Evolutionary conservation across 495 filamentous ascomycete genomes (phyloP), one percentile per base, ranked within the genome.

Genomic region (Apodospora peruviana): DNA sequence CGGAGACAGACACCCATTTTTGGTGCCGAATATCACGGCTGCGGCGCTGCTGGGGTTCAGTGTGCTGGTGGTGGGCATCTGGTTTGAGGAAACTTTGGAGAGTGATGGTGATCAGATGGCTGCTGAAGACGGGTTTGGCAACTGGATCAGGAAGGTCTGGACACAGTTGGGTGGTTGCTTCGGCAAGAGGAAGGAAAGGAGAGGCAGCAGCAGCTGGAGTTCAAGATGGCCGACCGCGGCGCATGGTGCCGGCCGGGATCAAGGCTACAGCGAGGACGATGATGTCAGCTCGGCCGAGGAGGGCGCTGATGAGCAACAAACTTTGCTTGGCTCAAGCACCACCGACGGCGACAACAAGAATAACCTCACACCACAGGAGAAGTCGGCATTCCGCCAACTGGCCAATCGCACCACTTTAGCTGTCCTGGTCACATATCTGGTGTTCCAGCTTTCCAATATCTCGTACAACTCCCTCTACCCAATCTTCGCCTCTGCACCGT

Each of bases 401-500:
- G 77, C 88, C 32, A 93, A 84, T 51, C 80, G 86, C 7, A 86
- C 91, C 43, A 96, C 90, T 0, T 59, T 94, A 23, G 69, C 93
- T 10, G 75, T 98, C 0, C 78, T 96, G 9, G 59, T 78, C 23
- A 91, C 90, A 2, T 95, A 91, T 57, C 71, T 91, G 23, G 83
- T 96, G 29, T 96, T 96, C 61, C 88, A 94, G 45, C 75, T 96
- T 21, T 80, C 83, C 44, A 95, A 96, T 62, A 84, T 94, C 50
- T 83, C 88, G 10, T 96, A 89, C 75, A 93, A 90, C 59, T 87
- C 87, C 18, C 73, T 96, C 1, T 96, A 94, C 56, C 89, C 93
- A 0, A 91, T 97, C 40, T 98, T 96, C 56, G 85, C 81, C 7
- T 83, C 88, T 45, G 81, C 84, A 1, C 60, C 73, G 4, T 78